phyloP scores from a whole-genome alignment of 129 eudicot species.

The Scalesia atractyloides region DNA sequence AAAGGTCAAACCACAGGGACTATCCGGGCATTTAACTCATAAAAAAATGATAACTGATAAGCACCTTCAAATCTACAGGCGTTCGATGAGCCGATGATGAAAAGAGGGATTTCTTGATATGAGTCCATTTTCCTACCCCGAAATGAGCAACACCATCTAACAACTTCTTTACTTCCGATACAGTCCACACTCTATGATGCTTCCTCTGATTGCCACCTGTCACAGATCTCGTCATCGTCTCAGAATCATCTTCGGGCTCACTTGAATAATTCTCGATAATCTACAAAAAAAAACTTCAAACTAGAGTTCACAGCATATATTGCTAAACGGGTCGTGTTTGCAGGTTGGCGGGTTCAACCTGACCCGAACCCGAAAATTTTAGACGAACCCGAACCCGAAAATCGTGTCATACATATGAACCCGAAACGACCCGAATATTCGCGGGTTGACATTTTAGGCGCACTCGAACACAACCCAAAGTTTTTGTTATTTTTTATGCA shows the following conservation, averaged over 20 bases:
- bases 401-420: no score
- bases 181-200: constrained; percentile 67
- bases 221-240: constrained; percentile 23
- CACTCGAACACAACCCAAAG: no score
- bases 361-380: no score
- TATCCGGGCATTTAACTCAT: no score
- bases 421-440: no score
- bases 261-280: constrained; percentile 24
- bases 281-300: constrained; percentile 19
- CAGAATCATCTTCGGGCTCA: constrained; percentile 41
- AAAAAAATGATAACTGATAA: no score
- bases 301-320: background rate
- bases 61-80: constrained; percentile 87
- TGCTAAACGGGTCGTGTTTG: no score
- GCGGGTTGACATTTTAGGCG: no score
- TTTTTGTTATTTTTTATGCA: no score
- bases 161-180: constrained; percentile 70
- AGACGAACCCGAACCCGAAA: no score
- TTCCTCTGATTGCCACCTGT: constrained; percentile 53
- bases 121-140: constrained; percentile 92
- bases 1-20: no score
- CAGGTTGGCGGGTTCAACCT: no score
- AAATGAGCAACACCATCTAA: constrained; percentile 78
- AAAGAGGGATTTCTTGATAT: constrained; percentile 68
- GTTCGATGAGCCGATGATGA: constrained; percentile 81